Evolutionary conservation across 208 protist species (phyloP), one percentile per base, ranked within the genome.

Genomic region (Crithidia sp.): DNA sequence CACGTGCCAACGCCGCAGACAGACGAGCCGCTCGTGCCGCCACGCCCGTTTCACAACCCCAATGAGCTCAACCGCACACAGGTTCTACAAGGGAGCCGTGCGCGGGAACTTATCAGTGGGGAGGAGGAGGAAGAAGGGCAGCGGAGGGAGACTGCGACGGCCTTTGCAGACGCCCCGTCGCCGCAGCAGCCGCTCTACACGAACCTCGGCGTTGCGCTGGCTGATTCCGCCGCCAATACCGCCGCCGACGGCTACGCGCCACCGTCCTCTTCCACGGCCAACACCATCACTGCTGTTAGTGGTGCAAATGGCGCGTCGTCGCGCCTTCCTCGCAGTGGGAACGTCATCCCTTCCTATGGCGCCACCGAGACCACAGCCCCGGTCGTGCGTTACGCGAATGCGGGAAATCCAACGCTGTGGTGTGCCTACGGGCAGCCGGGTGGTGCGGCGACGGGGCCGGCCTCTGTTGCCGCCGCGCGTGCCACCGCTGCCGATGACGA

Each of bases 341-440:
- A 12, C n/a, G 53, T 41, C 3, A 52, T 14, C 6, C 39, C 65
- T n/a, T 70, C 52, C 2, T 70, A 70, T 50, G 65, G 65, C 41
- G 65, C 65, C 7, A 61, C 53, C n/a, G 58, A 16, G 13, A 3
- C 13, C 9, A 64, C 37, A 12, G 65, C 65, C 4, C 65, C 65
- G 9, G 53, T 28, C 4, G 68, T 79, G 39, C 74, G 74, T 5
- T 79, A 79, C 67, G 53, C 74, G 12, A 79, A 79, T 62, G 74
- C 56, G 14, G 67, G 55, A n/a, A 79, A 60, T 62, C 74, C 74
- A 7, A 47, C 47, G 10, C 40, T 71, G 44, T 79, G 74, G 67
- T 59, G n/a, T 19, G 40, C 60, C 4, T 70, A 66, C 60, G 67
- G 65, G 13, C 65, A 62, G 41, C 58, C 43, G 3, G 47, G 54